Evolutionary conservation across 208 protist genomes (phyloP).

Genomic region (Wallacemonas sp.): DNA sequence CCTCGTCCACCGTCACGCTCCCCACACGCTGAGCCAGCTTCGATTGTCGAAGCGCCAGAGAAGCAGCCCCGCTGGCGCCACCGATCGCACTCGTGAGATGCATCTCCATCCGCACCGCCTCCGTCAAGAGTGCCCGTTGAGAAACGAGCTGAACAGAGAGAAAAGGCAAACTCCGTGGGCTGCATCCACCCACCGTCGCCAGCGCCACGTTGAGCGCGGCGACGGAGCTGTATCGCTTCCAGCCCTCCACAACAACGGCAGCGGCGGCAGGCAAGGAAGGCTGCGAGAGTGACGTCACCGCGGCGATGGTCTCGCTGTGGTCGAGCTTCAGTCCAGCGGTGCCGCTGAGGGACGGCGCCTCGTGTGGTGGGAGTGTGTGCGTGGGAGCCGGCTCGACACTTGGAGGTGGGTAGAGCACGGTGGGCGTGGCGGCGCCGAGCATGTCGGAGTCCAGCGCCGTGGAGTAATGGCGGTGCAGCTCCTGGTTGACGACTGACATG

Average conservation of each 20-base stretch:
- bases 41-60: neutral
- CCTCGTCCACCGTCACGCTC: neutral
- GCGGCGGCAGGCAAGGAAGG: neutral
- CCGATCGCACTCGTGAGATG: conserved; percentile 8
- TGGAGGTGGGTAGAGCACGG: neutral
- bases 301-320: too few relatives aligned
- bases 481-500: neutral
- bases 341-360: neutral
- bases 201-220: conserved; percentile 60
- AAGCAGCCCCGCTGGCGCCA: neutral
- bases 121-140: conserved; percentile 20
- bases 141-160: conserved; percentile 45
- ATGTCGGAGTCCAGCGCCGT: conserved; percentile 6
- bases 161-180: conserved; percentile 43
- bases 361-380: too few relatives aligned
- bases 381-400: too few relatives aligned
- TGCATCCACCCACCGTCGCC: conserved; percentile 49
- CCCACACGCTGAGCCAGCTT: conserved; percentile 10
- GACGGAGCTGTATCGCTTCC: conserved; percentile 49
- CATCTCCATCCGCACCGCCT: conserved; percentile 39
- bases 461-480: neutral
- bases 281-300: too few relatives aligned
- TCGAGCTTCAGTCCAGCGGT: too few relatives aligned
- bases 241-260: conserved; percentile 30
- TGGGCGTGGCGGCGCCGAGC: neutral